phyloP scores from a whole-genome alignment of 2,329 filamentous ascomycete species.

The Microdochium trichocladiopsis region DNA sequence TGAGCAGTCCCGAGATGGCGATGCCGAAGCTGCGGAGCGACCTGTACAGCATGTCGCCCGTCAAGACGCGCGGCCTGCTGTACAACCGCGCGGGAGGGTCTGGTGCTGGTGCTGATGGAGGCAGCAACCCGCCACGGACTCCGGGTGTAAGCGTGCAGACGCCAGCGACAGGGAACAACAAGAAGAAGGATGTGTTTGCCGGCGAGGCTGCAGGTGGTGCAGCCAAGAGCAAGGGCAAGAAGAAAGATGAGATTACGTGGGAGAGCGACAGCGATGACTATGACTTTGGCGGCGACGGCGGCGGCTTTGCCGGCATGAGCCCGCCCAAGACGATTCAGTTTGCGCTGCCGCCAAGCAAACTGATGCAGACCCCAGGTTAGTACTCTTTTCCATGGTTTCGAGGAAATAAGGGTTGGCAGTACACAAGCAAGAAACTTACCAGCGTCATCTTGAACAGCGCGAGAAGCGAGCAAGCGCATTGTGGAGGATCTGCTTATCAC shows the following conservation, averaged over 20 bases:
- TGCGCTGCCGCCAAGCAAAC: constrained; percentile 66
- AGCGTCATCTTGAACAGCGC: constrained; percentile 53
- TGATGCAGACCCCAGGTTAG: constrained; percentile 74
- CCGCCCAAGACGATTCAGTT: constrained; percentile 94
- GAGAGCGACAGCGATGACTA: constrained; percentile 68
- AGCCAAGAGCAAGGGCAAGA: constrained; percentile 10
- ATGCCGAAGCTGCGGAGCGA: constrained; percentile 80
- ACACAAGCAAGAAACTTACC: constrained; percentile 9
- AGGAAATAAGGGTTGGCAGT: constrained; percentile 3
- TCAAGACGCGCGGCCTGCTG: constrained; percentile 35
- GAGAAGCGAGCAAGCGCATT: constrained; percentile 74
- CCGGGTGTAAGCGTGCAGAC: constrained; percentile 85
- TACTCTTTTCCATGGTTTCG: constrained; percentile 3
- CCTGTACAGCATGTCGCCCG: constrained; percentile 68
- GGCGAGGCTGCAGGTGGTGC: too few species aligned
- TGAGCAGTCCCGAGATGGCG: constrained; percentile 70
- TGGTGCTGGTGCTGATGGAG: constrained; percentile 27
- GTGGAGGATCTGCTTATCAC: constrained; percentile 74
- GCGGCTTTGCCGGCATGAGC: constrained; percentile 61
- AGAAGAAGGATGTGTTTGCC: constrained; percentile 42
- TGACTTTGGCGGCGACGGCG: constrained; percentile 43
- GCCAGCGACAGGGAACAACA: constrained; percentile 41
- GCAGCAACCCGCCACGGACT: constrained; percentile 45
- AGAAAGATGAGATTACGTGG: constrained; percentile 58
- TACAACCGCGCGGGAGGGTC: neutral